Base-by-base conservation (phyloP, 192 early-diverging fungal species). In the Coemansia erecta region DNA sequence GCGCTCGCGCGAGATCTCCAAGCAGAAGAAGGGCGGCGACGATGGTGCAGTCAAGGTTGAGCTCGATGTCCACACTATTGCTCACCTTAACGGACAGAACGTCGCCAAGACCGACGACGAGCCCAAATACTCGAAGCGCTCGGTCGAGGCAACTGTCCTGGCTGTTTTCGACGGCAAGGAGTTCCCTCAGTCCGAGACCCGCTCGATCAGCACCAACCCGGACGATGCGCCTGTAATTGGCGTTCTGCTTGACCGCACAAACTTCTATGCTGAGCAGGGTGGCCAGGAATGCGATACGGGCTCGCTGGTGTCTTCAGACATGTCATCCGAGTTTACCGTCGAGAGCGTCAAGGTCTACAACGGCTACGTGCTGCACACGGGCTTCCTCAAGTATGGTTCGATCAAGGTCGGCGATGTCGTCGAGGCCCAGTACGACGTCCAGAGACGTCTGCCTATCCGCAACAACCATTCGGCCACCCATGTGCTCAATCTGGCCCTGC, bases 381-480 rank as follows among this genome's bases (percentile, higher is more conserved):
- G 97, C 23, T 91, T 90, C 78, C 78, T 99, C 56, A 92, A 92
- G 77, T 94, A 92, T 68, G 97, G 97, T 26, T 63, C 82, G 6
- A 70, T 99, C 22, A 55, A 64, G 4, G 70, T 93, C 8, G 86
- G 84, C 24, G 84, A 91, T 61, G 57, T 81, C 21, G 88, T 97
- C 12, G 83, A 88, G 33, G 82, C 87, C 23, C 83, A 87, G 43
- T 97, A 94, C 78, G 92, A 98, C 60, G 92, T 92, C 68, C 82
- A 86, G 43, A 90, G 97, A 41, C 85, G 97, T 50, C 85, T 83
- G 82, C 92, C 93, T 11, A 77, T 97, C 60, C 85, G 91, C 68
- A 94, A 92, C 86, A 97, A 98, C 85, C 97, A 98, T 77, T 93
- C 94, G 51, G 89, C 83, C 28, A 98, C 97, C 2, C 97, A 98